These are phyloP conservation scores for Elsinoe arachidis DNA, from an alignment of 2,329 filamentous ascomycete species.

Conservation along the genomic window DNA sequence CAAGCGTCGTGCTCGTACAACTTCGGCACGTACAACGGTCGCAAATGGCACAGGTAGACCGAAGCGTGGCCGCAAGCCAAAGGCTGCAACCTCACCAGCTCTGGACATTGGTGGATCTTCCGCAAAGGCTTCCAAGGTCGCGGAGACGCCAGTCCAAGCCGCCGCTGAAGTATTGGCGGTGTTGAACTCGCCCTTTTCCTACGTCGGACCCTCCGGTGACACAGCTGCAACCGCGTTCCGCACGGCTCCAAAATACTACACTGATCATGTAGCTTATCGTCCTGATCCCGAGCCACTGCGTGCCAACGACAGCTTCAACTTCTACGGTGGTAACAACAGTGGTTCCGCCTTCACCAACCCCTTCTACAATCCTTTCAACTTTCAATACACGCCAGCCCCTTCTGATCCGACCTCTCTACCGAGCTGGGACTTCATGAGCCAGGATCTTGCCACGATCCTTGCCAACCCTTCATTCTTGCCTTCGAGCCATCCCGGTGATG, in stretches of 20 bases:
- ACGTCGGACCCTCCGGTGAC: neutral
- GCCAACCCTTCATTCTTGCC: slow-evolving; percentile 24
- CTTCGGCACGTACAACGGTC: slow-evolving; percentile 17
- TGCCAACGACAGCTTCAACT: too few relatives aligned
- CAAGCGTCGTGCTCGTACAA: slow-evolving; percentile 14
- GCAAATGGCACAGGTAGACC: slow-evolving; percentile 25
- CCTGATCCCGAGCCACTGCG: too few relatives aligned
- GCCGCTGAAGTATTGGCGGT: slow-evolving; percentile 17
- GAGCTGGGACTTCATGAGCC: slow-evolving; percentile 17
- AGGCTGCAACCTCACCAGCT: neutral
- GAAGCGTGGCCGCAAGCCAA: slow-evolving; percentile 8
- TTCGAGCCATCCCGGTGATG: slow-evolving; percentile 20
- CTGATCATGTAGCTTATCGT: too few relatives aligned
- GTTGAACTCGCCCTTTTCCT: slow-evolving; percentile 17
- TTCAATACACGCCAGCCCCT: slow-evolving; percentile 13
- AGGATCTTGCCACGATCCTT: slow-evolving; percentile 13
- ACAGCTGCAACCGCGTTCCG: neutral
- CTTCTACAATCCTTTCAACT: slow-evolving; percentile 10
- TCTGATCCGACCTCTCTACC: slow-evolving; percentile 12
- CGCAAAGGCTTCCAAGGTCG: neutral
- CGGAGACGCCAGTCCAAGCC: slow-evolving; percentile 2
- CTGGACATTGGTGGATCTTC: slow-evolving; percentile 20
- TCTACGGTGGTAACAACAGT: neutral
- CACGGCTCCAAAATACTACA: neutral
- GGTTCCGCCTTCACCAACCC: neutral